Evolutionary conservation across 192 early-diverging fungal genomes (phyloP), one percentile per base, ranked within the genome.

Genomic region (Geosiphon pyriformis): DNA sequence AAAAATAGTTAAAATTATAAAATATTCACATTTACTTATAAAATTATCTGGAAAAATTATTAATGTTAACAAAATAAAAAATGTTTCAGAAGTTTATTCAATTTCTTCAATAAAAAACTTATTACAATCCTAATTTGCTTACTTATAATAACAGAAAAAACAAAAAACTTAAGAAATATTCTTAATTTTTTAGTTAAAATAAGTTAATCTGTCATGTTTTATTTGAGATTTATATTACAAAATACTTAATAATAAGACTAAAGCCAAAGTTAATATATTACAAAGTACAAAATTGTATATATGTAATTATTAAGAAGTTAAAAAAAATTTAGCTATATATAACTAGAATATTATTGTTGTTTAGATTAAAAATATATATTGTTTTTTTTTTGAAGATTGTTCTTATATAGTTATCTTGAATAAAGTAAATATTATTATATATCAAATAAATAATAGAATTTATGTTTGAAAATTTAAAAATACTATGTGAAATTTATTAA

Each of bases 401-500:
- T 55, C 53, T 55, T 4, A 55, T 23, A 22, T 61, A 61, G 59
- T 46, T 42, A 42, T 61, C 17, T 37, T 61, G 32, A 37, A 61
- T 42, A 22, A 61, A 61, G 42, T 32, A 1, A 61, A 61, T 61
- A 2, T 22, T 30, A 61, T 61, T 61, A 0, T 30, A 27, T 37
- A 15, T 12, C 37, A 61, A 61, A 61, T 61, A 17, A 47, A 37
- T 37, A 61, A 22, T 42, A 37, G 35, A 30, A 3, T 29, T 27
- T 6, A 61, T 61, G 35, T 37, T 0, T 22, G 59, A 46, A 22
- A 61, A 61, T 61, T 37, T 37, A 37, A 61, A 61, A 61, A 61
- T 61, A 37, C 59, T 30, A 61, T 61, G 59, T 22, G 59, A 3
- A 37, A 61, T 42, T 18, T 61, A 22, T 61, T 61, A 61, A 61